Base-by-base conservation (phyloP, 148 eudicot species). In the Limonium bicolor region DNA sequence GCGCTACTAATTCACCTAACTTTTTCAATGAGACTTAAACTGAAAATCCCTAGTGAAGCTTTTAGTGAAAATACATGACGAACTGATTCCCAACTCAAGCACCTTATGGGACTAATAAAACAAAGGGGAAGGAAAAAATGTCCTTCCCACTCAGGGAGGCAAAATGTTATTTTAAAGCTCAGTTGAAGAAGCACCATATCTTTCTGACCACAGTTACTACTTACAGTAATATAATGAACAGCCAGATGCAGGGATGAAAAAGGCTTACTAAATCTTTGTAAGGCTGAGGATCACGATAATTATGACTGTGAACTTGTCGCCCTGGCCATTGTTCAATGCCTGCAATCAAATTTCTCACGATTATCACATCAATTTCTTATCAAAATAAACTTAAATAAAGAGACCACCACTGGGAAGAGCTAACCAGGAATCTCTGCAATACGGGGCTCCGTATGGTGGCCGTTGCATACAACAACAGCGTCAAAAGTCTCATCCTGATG, bases 281-380 rank as follows among this genome's bases (percentile, higher is more conserved):
- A 18, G 74, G 69, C 14, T 63, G 55, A 3, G 78, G 82, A 21
- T 29, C 53, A 8, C 87, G 64, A 56, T 79, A 79, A 41, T 71
- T 79, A 41, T 74, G 87, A 23, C 87, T 79, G 47, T 79, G 87
- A 2, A 66, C 27, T 63, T 79, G 82, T 32, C 62, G 50, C 6
- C 78, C 73, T 0, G 66, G 64, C 78, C 82, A 74, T 30, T 56
- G 54, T 31, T 63, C 60, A 5, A 64, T 59, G 26, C 81, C 86
- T 74, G 53, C 36, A 18, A 10, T 29, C 20, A 27, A n/a, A 4
- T 41, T 21, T 11, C 4, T 10, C 2, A 41, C 3, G 21, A 7
- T 20, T 20, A 29, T 29, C 16, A 41, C 6, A 4, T 12, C 7
- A 1, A 0, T 0, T 17, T 3, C 42, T 17, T 38, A 38, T 39